Conservation (phyloP, 148 eudicot genomes). For the Vaccinium vitisidaea region DNA sequence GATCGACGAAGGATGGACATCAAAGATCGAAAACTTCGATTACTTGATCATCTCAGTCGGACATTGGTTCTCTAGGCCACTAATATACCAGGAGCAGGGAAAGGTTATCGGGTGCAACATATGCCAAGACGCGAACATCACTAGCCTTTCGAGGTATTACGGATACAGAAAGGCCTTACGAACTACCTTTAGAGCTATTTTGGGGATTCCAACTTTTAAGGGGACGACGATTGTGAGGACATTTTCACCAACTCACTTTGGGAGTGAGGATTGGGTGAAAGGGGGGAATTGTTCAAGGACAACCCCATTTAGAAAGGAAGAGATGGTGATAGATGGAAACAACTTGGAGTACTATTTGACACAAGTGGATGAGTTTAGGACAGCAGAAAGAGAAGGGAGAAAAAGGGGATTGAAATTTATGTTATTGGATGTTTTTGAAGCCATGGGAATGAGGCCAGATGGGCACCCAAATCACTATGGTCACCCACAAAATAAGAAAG, state of each 20-base stretch:
- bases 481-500: conserved; percentile 31
- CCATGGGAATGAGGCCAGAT: conserved; percentile 53
- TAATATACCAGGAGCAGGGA: conserved; percentile 38
- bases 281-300: conserved; percentile 47
- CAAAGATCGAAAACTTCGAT: conserved; percentile 40
- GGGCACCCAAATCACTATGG: conserved; percentile 47
- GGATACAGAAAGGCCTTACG: conserved; percentile 45
- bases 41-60: conserved; percentile 45
- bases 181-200: conserved; percentile 43
- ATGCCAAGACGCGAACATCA: conserved; percentile 35
- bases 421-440: conserved; percentile 40
- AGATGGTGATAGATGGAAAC: conserved; percentile 29
- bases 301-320: conserved; percentile 29
- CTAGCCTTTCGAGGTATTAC: conserved; percentile 30
- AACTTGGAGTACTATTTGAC: conserved; percentile 46
- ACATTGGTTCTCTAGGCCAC: conserved; percentile 47
- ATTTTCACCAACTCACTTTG: conserved; percentile 46
- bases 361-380: conserved; percentile 51
- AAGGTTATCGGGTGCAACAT: conserved; percentile 41
- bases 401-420: conserved; percentile 33
- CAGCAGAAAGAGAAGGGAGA: conserved; percentile 39
- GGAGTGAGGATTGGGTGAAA: conserved; percentile 46
- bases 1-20: conserved; percentile 36
- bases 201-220: conserved; percentile 30
- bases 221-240: conserved; percentile 42